Evolutionary conservation across 176 grass and related monocot species (phyloP), one percentile per base, ranked within the genome.

Genomic region (Chrysopogon serrulatus): DNA sequence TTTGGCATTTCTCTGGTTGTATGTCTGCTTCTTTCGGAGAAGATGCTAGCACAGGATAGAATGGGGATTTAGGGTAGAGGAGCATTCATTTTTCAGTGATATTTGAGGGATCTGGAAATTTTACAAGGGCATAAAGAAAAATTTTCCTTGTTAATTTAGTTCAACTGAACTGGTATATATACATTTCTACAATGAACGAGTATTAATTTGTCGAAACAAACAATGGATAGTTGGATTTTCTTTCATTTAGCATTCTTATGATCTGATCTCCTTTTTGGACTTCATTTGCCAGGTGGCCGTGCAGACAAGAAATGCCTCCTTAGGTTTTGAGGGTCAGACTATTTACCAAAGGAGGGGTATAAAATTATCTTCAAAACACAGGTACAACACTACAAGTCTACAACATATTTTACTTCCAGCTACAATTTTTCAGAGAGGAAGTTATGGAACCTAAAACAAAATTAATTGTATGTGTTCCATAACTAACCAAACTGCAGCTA

Each of bases 301-400:
- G 63, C 89, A 94, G 85, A 87, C 85, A 73, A 94, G 91, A 87
- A 91, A 96, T 87, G 82, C 90, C 54, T 89, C 93, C 45, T 87
- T 96, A 61, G 93, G 90, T 65, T 92, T 90, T 19, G 93, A 94
- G 81, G 86, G 93, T 56, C 88, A 82, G 79, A 78, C 91, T 80
- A 92, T 99, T 83, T 89, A 99, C 49, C 93, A 91, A 63, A 92
- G 89, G 85, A 92, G 91, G 68, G 86, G 87, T 48, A 81, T 79
- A 40, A 96, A 92, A 79, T 66, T 86, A 87, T 81, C 86, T 53
- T 92, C 84, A 23, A 88, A 88, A 31, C 69, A 85, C 62, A 89
- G 89, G 96, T 96, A 93, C 27, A 65, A 5, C 26, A 30, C 27
- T 30, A 16, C 27, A 65, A 9, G 4, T 15, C 60, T 30, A 63